phyloP scores from a whole-genome alignment of 768 basidiomycete species.

The Kwoniella shandongensis region DNA sequence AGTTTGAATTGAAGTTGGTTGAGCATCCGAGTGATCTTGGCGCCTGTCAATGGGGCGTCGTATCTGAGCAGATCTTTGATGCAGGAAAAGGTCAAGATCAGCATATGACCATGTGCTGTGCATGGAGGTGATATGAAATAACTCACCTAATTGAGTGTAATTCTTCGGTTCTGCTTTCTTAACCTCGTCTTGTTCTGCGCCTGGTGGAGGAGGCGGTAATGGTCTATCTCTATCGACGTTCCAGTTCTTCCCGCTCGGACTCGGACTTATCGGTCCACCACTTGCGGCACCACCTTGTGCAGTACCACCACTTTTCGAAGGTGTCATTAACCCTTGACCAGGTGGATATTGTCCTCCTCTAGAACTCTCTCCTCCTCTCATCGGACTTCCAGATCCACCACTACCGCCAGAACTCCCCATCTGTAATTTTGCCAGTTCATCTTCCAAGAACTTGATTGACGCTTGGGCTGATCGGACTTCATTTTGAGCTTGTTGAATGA shows the following conservation, averaged over 20 bases:
- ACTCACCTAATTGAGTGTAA: constrained; percentile 51
- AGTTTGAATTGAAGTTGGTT: constrained; percentile 99
- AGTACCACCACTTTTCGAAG: constrained; percentile 14
- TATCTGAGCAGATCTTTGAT: constrained; percentile 84
- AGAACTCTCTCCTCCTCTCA: constrained; percentile 14
- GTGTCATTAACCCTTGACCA: constrained; percentile 13
- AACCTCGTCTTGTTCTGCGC: constrained; percentile 13
- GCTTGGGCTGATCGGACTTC: constrained; percentile 52
- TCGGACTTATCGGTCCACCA: constrained; percentile 24
- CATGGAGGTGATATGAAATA: neutral
- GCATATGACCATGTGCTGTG: constrained; percentile 3
- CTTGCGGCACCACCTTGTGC: neutral
- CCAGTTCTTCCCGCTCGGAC: constrained; percentile 27
- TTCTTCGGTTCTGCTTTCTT: constrained; percentile 39
- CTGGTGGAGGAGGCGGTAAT: constrained; percentile 43
- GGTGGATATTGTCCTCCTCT: neutral
- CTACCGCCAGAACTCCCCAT: constrained; percentile 26
- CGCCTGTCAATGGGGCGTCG: constrained; percentile 91
- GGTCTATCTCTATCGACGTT: constrained; percentile 41
- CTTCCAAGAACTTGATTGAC: constrained; percentile 51
- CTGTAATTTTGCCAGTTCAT: constrained; percentile 51
- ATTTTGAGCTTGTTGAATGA: constrained; percentile 54
- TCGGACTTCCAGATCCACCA: constrained; percentile 18
- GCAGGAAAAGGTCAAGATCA: neutral
- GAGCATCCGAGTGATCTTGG: constrained; percentile 95